Evolutionary conservation across 73 alveolate genomes (phyloP).

Genomic region (Paraurostyla sp.): DNA sequence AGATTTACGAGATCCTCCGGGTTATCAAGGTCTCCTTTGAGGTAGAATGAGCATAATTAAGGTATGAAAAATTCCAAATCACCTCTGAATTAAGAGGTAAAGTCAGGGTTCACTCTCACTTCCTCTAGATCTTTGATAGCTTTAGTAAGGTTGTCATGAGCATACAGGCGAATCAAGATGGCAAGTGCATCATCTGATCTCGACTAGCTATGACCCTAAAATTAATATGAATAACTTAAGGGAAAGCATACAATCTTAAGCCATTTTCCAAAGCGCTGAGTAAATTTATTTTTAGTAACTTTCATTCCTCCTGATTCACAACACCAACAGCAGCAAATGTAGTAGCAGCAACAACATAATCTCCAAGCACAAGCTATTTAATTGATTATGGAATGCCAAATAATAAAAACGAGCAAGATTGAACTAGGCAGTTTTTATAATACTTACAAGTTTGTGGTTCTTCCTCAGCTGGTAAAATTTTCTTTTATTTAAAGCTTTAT

Average conservation of each 20-base stretch:
- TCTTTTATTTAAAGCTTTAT: not conserved
- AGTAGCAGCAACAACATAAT: constrained; percentile 51
- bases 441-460: constrained; percentile 17
- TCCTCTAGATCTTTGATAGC: constrained; percentile 82
- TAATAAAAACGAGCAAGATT: not conserved
- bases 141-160: constrained; percentile 64
- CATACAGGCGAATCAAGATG: constrained; percentile 60
- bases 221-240: not conserved
- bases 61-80: constrained; percentile 93
- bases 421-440: not conserved
- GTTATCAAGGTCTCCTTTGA: constrained; percentile 49
- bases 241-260: constrained; percentile 45
- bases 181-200: constrained; percentile 6
- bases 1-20: constrained; percentile 29
- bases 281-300: constrained; percentile 6
- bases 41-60: constrained; percentile 72
- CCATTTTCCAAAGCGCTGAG: constrained; percentile 51
- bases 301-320: constrained; percentile 37
- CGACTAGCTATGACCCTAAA: not conserved
- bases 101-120: constrained; percentile 92
- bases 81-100: constrained; percentile 79
- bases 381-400: not conserved
- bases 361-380: constrained; percentile 54
- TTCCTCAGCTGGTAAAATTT: constrained; percentile 20
- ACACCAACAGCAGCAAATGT: constrained; percentile 37